Base-by-base conservation (phyloP, 345 rosid species). In the Aquilaria sinensis region DNA sequence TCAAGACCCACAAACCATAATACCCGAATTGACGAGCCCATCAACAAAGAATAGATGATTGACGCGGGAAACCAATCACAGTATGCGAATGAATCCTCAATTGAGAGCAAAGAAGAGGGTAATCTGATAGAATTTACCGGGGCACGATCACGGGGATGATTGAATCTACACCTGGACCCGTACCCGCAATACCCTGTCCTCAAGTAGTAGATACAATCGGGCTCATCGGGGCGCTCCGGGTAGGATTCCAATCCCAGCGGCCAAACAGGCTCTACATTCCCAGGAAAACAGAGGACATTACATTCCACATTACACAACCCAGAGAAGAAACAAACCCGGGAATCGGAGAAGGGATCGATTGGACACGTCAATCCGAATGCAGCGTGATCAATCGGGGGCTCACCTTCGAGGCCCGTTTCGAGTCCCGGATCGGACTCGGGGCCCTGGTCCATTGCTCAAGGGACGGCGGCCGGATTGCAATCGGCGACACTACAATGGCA, bases 81-180 rank as follows among this genome's bases (percentile, higher is more conserved):
- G 72, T 71, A 61, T 41, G 29, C 16, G 30, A 63, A 56, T 48
- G 5, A 67, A 73, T 58, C 31, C 41, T 31, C 16, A 48, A 47
- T n/a, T 47, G 31, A 11, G 16, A 71, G 43, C 31, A 49, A 11
- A 57, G 34, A 9, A 61, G 6, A 23, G 51, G 47, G 53, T 58
- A 47, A 70, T 32, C 49, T 57, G 33, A 32, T 29, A 58, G 47
- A 47, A 71, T 37, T 78, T 87, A 94, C 99, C 87, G 70, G 70
- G 57, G 69, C 72, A 51, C 89, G 89, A 74, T 90, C 88, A 53
- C 78, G 90, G 45, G 99, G 97, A 70, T 94, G 99, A 72, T 94
- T 94, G 85, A 78, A 94, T 77, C 96, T 95, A 83, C 99, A 94
- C 77, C 93, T 79, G 0, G 83, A 57, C 31, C 97, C 93, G 67